Evolutionary conservation across 31 red algal species (phyloP).

Genomic region (Odonthalia washingtoniensis): DNA sequence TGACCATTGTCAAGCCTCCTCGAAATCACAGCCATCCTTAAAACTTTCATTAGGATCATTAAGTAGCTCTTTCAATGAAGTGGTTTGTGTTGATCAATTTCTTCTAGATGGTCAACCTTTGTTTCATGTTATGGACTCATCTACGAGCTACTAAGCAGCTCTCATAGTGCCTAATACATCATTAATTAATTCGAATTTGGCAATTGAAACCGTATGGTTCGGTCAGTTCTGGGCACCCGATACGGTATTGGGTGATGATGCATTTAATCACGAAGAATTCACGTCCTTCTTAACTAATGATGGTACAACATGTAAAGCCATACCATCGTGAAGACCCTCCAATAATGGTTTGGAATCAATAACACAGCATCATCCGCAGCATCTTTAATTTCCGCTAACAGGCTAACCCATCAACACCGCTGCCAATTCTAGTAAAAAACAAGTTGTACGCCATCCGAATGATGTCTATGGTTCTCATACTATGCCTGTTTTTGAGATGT

Average conservation of each 20-base stretch:
- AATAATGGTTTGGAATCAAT: constrained; percentile 26
- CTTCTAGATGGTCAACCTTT: neutral
- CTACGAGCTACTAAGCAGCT: neutral
- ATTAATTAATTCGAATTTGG: neutral
- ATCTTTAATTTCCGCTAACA: neutral
- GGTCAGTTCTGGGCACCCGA: neutral
- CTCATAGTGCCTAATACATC: neutral
- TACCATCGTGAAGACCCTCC: neutral
- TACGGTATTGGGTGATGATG: neutral
- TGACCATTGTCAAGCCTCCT: no score
- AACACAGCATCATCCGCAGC: neutral
- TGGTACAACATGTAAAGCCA: neutral
- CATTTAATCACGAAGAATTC: neutral
- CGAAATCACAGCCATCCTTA: neutral
- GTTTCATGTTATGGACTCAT: constrained; percentile 27
- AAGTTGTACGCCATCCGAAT: no score
- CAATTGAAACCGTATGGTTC: constrained; percentile 15
- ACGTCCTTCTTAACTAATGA: neutral
- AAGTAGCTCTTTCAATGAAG: constrained; percentile 10
- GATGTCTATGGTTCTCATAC: no score
- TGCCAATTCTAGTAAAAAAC: no score
- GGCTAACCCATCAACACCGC: neutral
- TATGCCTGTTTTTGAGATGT: no score
- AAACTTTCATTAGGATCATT: constrained; percentile 18
- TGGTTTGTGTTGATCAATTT: constrained; percentile 26